phyloP scores from a whole-genome alignment of 2,329 filamentous ascomycete species.

The Scedosporium dehoogii region DNA sequence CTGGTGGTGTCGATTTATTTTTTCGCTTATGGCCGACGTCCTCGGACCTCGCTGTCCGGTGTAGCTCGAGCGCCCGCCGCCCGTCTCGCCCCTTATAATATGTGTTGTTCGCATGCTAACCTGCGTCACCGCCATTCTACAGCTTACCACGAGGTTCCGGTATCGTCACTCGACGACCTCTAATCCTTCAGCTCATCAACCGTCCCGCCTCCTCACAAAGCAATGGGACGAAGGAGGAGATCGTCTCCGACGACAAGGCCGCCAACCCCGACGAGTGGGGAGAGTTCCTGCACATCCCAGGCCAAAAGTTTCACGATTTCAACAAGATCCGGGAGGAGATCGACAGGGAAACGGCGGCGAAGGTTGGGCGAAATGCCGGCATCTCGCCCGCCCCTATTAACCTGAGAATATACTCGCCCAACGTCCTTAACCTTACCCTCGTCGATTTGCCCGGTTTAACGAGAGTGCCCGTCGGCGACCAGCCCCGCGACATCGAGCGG shows the following conservation, averaged over 20 bases:
- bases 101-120: slow-evolving; percentile 9
- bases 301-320: slow-evolving; percentile 96
- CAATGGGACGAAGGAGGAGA: slow-evolving; percentile 62
- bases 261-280: slow-evolving; percentile 95
- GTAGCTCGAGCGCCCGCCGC: slow-evolving; percentile 5
- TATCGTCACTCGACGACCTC: slow-evolving; percentile 91
- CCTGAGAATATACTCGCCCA: slow-evolving; percentile 94
- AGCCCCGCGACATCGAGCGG: slow-evolving; percentile 90
- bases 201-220: slow-evolving; percentile 51
- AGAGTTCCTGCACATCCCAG: slow-evolving; percentile 95
- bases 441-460: slow-evolving; percentile 95
- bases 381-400: slow-evolving; percentile 97
- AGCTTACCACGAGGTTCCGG: slow-evolving; percentile 94
- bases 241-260: slow-evolving; percentile 66
- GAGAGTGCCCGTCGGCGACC: slow-evolving; percentile 92
- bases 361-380: slow-evolving; percentile 91
- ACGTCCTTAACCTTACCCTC: slow-evolving; percentile 91
- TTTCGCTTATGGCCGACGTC: neutral
- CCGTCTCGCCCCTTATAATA: slow-evolving; percentile 9
- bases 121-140: slow-evolving; percentile 16
- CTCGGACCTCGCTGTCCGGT: neutral
- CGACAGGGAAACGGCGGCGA: slow-evolving; percentile 87
- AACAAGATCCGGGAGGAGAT: slow-evolving; percentile 98
- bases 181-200: slow-evolving; percentile 97
- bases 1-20: neutral